Evolutionary conservation across 2,329 filamentous ascomycete genomes (phyloP).

Genomic region (Microdochium paspali): DNA sequence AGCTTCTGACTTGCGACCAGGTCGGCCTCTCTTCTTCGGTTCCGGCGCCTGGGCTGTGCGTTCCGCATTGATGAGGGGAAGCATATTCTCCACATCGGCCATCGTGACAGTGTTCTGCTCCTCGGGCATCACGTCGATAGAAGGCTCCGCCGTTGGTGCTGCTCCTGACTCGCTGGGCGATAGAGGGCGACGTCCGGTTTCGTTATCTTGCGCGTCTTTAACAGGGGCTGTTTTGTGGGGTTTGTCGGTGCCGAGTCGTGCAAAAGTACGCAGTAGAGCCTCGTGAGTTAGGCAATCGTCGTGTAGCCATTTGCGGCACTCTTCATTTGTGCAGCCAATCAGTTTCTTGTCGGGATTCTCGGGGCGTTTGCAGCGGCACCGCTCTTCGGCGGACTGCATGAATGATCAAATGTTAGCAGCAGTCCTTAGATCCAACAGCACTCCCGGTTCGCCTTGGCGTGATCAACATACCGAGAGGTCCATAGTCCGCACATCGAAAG

Average conservation of each 20-base stretch:
- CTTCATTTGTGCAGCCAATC: slow-evolving; percentile 44
- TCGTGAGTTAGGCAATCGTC: slow-evolving; percentile 52
- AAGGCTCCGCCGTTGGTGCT: slow-evolving; percentile 37
- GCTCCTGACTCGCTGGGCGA: slow-evolving; percentile 42
- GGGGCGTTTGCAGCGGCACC: slow-evolving; percentile 50
- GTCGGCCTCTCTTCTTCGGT: slow-evolving; percentile 22
- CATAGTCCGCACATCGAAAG: slow-evolving; percentile 45
- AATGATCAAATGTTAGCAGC: slow-evolving; percentile 10
- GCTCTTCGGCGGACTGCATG: slow-evolving; percentile 38
- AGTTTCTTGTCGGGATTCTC: slow-evolving; percentile 53
- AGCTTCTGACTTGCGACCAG: slow-evolving; percentile 27
- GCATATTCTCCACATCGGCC: slow-evolving; percentile 17
- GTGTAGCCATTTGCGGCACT: slow-evolving; percentile 54
- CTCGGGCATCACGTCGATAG: slow-evolving; percentile 42
- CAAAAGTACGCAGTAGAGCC: slow-evolving; percentile 38
- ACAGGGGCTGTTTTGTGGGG: slow-evolving; percentile 31
- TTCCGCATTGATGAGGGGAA: slow-evolving; percentile 15
- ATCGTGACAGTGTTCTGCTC: slow-evolving; percentile 22
- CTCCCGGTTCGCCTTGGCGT: neutral
- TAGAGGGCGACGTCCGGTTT: slow-evolving; percentile 31
- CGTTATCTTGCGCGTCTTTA: slow-evolving; percentile 28
- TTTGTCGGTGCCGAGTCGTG: slow-evolving; percentile 38
- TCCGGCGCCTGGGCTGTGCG: slow-evolving; percentile 17
- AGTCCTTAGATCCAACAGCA: no score
- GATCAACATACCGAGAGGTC: slow-evolving; percentile 45